Conservation (phyloP, 148 eudicot species). For the Vaccinium vitisidaea region DNA sequence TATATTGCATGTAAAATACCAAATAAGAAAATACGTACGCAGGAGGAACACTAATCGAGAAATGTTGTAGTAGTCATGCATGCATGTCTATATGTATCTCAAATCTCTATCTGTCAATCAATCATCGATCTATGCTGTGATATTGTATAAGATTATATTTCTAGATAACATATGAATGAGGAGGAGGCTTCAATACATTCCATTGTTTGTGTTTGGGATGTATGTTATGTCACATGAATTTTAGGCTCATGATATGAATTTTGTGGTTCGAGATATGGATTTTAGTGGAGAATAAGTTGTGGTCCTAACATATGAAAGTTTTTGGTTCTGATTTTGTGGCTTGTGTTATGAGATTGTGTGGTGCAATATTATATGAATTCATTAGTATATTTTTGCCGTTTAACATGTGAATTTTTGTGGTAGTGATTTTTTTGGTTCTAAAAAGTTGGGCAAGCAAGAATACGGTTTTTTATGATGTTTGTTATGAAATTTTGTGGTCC, state of each 20-base stretch:
- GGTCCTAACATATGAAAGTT: not conserved
- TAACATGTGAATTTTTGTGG: not conserved
- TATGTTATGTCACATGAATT: not conserved
- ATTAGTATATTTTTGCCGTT: not conserved
- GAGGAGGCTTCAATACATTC: not conserved
- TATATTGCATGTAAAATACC: not conserved
- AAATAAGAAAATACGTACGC: slow-evolving; percentile 8
- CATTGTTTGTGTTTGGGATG: not conserved
- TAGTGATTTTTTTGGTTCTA: not conserved
- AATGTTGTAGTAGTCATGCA: slow-evolving; percentile 6
- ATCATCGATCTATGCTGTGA: not conserved
- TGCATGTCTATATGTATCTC: not conserved
- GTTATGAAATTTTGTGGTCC: not conserved
- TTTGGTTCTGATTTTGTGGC: not conserved
- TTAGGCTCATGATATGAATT: not conserved
- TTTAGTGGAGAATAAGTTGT: not conserved
- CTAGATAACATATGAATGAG: not conserved
- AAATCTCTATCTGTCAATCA: not conserved
- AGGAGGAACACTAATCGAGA: slow-evolving; percentile 1
- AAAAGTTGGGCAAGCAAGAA: no score
- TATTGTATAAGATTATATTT: not conserved
- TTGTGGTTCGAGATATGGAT: not conserved
- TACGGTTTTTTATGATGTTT: no score
- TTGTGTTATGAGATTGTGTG: not conserved
- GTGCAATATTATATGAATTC: not conserved